Evolutionary conservation across 2,329 filamentous ascomycete genomes (phyloP), one percentile per base, ranked within the genome.

Genomic region (Fusarium duplospermum): DNA sequence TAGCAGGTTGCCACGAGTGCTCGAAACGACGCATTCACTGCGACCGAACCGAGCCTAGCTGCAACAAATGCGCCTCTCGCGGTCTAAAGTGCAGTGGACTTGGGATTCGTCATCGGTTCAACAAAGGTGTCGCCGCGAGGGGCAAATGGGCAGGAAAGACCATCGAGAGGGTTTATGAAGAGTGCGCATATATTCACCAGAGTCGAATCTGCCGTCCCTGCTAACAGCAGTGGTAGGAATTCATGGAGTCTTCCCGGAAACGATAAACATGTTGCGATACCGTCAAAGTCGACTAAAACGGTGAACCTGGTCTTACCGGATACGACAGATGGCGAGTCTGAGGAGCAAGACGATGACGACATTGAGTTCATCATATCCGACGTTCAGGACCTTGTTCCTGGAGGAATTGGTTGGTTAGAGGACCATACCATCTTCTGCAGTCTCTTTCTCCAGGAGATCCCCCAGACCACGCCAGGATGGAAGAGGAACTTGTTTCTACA

Each of bases 81-180:
- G 77, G 77, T 4, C 2, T 78, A 3, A 76, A 35, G 14, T 78
- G 77, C 29, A 78, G 77, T 35, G 77, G 77, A 1, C 22, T 78
- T 8, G 76, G 77, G 0, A 69, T 78, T 62, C 69, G 77, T 1
- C 77, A 77, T 47, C 74, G 77, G 1, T 78, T 78, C 31, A 78
- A 78, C 52, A 69, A 78, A 61, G 77, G 77, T 8, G 72, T 78
- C 18, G 76, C 77, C 4, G 70, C 77, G 1, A 57, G 77, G 22
- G 77, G 77, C 1, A 78, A 77, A 35, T 78, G 77, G 77, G 75
- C 66, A 7, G 77, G 77, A 1, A 78, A 76, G 64, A 77, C 73
- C 2, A 78, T 78, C 36, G 75, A 78, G 1, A 65, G 35, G 1
- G 64, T 78, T 2, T 78, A 77, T 14, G 31, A 76, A 13, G 75